Evolutionary conservation across 345 rosid species (phyloP).

Genomic region (Gossypium turneri): DNA sequence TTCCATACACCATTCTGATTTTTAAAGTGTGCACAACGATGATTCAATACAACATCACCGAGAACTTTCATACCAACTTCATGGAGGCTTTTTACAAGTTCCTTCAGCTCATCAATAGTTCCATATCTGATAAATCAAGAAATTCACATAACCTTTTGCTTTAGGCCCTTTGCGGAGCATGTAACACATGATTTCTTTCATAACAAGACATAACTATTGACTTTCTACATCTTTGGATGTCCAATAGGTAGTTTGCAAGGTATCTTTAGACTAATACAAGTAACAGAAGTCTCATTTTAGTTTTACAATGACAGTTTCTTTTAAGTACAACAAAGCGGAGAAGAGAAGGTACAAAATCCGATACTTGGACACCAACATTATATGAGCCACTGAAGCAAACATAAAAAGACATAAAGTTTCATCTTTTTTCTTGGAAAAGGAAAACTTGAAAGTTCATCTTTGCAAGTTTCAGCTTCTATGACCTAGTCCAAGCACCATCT

Average conservation of each 20-base stretch:
- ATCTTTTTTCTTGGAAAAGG: neutral
- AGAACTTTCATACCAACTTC: constrained; percentile 68
- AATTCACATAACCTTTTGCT: neutral
- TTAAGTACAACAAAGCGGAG: neutral
- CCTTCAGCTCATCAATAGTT: constrained; percentile 76
- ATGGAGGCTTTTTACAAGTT: constrained; percentile 65
- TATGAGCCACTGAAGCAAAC: neutral
- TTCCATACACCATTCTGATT: constrained; percentile 94
- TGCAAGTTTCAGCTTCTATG: constrained; percentile 8
- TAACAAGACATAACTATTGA: neutral
- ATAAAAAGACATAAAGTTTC: neutral
- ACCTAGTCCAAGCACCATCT: constrained; percentile 2
- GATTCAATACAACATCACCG: constrained; percentile 94
- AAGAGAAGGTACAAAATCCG: neutral
- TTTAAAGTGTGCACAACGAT: constrained; percentile 86
- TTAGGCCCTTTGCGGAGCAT: neutral
- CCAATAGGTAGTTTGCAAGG: neutral
- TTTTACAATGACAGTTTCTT: neutral
- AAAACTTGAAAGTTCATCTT: neutral
- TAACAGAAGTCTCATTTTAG: neutral
- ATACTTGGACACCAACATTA: neutral
- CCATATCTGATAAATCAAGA: constrained; percentile 63
- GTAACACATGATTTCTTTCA: neutral
- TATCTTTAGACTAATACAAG: neutral
- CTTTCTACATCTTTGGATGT: neutral